These are phyloP conservation scores for Penicillium alfredii DNA, from an alignment of 495 filamentous ascomycete genomes.

Conservation along the genomic window DNA sequence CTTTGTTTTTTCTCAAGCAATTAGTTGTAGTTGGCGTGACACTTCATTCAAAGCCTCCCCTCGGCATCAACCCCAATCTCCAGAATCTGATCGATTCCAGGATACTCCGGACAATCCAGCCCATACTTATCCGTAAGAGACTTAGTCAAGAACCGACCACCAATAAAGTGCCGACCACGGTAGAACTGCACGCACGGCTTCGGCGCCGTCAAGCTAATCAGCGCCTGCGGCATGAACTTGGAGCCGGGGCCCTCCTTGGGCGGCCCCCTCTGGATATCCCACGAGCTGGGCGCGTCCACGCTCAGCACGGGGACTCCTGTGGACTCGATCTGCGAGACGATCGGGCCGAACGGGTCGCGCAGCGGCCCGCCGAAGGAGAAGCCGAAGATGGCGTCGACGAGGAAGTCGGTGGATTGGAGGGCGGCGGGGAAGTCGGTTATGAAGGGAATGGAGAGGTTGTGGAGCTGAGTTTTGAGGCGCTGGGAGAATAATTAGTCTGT, in stretches of 20 bases:
- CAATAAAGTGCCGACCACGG: conserved; percentile 79
- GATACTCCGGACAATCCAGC: conserved; percentile 74
- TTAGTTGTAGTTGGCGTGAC: no score
- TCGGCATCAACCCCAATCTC: conserved; percentile 59
- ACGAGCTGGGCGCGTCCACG: conserved; percentile 88
- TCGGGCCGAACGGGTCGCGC: conserved; percentile 77
- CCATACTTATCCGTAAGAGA: conserved; percentile 82
- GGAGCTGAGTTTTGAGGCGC: conserved; percentile 78
- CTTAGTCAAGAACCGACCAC: conserved; percentile 78
- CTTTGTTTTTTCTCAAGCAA: not conserved
- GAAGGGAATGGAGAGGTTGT: conserved; percentile 78
- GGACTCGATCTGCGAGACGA: conserved; percentile 69
- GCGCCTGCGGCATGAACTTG: conserved; percentile 66
- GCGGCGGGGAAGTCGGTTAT: conserved; percentile 69
- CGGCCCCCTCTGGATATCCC: conserved; percentile 85
- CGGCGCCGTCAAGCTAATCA: conserved; percentile 89
- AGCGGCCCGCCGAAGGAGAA: conserved; percentile 93
- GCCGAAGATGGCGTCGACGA: conserved; percentile 93
- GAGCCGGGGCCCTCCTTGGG: conserved; percentile 71
- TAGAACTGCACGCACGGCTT: conserved; percentile 89
- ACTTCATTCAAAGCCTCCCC: conserved; percentile 54
- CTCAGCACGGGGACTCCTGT: conserved; percentile 73
- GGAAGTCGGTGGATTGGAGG: conserved; percentile 62
- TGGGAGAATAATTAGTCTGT: no score
- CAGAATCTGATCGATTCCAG: conserved; percentile 82